Conservation (phyloP, 2,329 filamentous ascomycete species). For the Allantophomopsis cytisporea region DNA sequence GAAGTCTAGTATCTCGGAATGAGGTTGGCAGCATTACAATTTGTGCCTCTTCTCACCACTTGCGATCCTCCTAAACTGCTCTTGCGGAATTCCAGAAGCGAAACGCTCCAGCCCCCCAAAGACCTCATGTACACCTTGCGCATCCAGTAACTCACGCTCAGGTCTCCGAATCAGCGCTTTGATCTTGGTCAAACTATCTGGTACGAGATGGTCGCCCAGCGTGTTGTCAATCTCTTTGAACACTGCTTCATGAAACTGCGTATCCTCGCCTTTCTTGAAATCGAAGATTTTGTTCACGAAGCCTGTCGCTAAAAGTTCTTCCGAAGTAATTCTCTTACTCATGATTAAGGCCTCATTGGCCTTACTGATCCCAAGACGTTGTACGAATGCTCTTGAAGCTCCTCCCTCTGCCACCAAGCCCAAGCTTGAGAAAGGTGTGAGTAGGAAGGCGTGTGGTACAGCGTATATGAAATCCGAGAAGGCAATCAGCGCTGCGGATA, state of each 20-base stretch:
- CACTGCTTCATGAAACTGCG: slow-evolving; percentile 58
- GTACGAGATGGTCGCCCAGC: slow-evolving; percentile 67
- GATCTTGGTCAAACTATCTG: slow-evolving; percentile 67
- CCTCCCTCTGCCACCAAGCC: slow-evolving; percentile 86
- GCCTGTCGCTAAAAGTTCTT: slow-evolving; percentile 62
- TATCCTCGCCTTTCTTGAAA: slow-evolving; percentile 43
- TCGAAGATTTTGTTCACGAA: slow-evolving; percentile 79
- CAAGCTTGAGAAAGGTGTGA: slow-evolving; percentile 83
- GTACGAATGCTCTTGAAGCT: slow-evolving; percentile 64
- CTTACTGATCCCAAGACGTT: slow-evolving; percentile 64
- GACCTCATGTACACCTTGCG: slow-evolving; percentile 70
- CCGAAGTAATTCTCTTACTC: slow-evolving; percentile 61
- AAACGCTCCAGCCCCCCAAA: slow-evolving; percentile 79
- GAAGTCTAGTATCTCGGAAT: too few relatives aligned
- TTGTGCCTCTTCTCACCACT: slow-evolving; percentile 90
- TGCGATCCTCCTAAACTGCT: slow-evolving; percentile 77
- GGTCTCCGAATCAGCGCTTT: slow-evolving; percentile 72
- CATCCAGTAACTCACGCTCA: slow-evolving; percentile 59
- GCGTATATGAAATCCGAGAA: slow-evolving; percentile 91
- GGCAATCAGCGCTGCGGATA: slow-evolving; percentile 70
- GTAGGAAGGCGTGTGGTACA: slow-evolving; percentile 66
- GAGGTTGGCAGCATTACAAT: slow-evolving; percentile 34
- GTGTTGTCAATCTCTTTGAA: slow-evolving; percentile 68
- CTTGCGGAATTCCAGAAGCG: slow-evolving; percentile 50
- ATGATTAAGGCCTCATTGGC: slow-evolving; percentile 91